Base-by-base conservation (phyloP, 2,329 filamentous ascomycete species). In the Elsinoe perseae region DNA sequence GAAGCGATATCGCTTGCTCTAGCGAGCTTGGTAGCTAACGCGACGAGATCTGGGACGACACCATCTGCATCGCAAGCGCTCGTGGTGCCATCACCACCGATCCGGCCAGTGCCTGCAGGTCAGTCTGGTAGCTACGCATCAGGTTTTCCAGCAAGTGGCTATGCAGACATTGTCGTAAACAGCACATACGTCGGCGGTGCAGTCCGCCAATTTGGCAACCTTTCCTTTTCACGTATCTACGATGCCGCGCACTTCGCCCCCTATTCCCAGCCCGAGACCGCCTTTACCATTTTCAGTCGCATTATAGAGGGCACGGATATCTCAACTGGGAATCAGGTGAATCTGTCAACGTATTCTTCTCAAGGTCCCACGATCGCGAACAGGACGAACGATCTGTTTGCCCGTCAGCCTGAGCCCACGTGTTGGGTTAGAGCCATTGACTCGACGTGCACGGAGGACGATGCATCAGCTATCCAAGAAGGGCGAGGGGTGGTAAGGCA, bases 41-140 rank as follows among this genome's bases (percentile, higher is more conserved):
- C 68, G 81, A 81, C 63, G 81, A 85, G 81, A 74, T 85, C 61
- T 88, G 89, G n/a, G 88, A 87, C 32, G 80, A 93, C 69, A 83
- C 84, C 1, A 76, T 88, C 40, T 87, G 84, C 2, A 74, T 89
- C 2, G 77, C 77, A 79, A 0, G 73, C 74, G 0, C 80, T 76
- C 63, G 74, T 71, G 3, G 72, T 80, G 58, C 81, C 81, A 63
- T 72, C 72, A 10, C 73, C 79, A n/a, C 70, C 77, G 30, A 73
- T 80, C 8, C 67, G 78, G 38, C 70, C 68, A 9, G 77, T 79
- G 50, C 68, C 80, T 34, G 70, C 73, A 2, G 77, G 77, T 21
- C 75, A 77, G 8, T 59, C 67, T 8, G 66, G 68, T 56, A 60
- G 61, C 4, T 58, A 67, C 56, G 59, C 55, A 14, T 53, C 57